Conservation (phyloP, 148 eudicot species). For the Vaccinium corymbosum region DNA sequence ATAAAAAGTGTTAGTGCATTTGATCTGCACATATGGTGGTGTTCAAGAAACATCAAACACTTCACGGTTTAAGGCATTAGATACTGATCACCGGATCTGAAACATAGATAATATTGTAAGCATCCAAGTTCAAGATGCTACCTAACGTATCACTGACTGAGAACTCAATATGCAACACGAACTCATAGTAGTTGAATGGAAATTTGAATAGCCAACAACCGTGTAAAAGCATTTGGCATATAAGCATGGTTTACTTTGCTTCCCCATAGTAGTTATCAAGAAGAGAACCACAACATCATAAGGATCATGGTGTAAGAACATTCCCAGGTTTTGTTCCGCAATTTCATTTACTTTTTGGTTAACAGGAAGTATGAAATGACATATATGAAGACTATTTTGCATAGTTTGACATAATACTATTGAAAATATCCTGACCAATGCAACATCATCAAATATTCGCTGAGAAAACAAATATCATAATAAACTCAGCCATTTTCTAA, state of each 20-base stretch:
- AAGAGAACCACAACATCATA: neutral
- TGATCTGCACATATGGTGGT: neutral
- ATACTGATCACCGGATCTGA: neutral
- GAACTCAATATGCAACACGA: neutral
- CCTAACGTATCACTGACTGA: neutral
- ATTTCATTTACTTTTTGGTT: neutral
- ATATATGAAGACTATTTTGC: neutral
- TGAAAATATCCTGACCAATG: neutral
- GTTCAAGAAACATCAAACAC: neutral
- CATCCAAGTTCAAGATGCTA: conserved; percentile 6
- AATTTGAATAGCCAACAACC: neutral
- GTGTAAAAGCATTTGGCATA: neutral
- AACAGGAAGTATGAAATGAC: neutral
- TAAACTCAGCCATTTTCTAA: neutral
- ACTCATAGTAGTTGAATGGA: neutral
- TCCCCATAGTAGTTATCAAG: neutral
- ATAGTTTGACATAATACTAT: neutral
- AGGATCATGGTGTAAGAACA: conserved; percentile 1
- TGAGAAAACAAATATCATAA: neutral
- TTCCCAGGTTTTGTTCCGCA: neutral
- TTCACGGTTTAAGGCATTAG: neutral
- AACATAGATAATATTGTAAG: neutral
- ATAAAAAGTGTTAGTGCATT: neutral
- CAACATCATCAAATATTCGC: neutral
- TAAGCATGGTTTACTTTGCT: neutral